Base-by-base conservation (phyloP, 148 eudicot genomes). In the Nyssa sinensis region DNA sequence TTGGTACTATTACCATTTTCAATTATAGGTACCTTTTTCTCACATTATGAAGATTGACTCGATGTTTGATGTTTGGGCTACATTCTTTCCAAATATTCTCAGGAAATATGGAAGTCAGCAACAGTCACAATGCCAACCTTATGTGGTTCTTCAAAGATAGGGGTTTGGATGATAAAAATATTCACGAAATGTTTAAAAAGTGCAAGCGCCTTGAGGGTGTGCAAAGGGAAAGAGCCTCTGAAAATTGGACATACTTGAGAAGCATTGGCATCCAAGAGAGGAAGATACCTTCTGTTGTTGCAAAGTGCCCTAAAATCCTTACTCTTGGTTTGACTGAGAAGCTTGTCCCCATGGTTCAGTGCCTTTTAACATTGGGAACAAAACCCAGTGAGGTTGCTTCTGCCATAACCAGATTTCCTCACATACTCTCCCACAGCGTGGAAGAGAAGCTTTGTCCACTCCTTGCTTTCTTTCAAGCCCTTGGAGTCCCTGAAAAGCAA, bases 361-460 rank as follows among this genome's bases (percentile, higher is more conserved):
- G 94, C 82, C 98, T 96, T 25, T 74, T 75, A 74, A 84, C 99
- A 33, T 73, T 96, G n/a, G 97, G 83, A 67, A 83, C 98, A 47
- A 96, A 91, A 75, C 88, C 89, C 0, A 77, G 80, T 0, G 93
- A 96, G 51, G 91, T 96, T 59, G 89, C 93, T 62, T 77, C 89
- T 13, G 94, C 98, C 39, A 91, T 96, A 37, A 79, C 89, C 33
- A 96, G 89, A 75, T 96, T 96, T 59, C 98, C 99, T 27, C 88
- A 89, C 80, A 88, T 96, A 58, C 89, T 95, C 39, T 80, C 87
- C 25, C 97, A 93, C 78, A 89, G 93, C 58, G 81, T 90, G 62
- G 97, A 91, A 83, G 93, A 92, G 60, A 93, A 96, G 82, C 93
- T 96, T 49, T 96, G 98, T 75, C 98, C 98, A 0, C 83, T 96